Evolutionary conservation across 2,329 filamentous ascomycete genomes (phyloP).

Genomic region (Tolypocladium inflatum): DNA sequence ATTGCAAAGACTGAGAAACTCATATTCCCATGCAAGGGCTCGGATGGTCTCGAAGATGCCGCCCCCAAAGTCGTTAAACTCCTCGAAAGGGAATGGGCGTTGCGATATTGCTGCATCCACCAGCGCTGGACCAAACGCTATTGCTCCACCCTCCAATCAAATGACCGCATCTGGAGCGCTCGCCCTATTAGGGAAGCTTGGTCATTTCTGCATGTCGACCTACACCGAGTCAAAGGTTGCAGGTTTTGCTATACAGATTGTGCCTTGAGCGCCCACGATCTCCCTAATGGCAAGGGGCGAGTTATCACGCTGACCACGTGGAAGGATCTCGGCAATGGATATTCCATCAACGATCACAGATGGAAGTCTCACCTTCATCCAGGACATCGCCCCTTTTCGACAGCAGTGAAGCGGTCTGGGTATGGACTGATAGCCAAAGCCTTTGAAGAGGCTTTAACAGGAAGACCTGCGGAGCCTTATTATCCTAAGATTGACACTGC

Average conservation of each 20-base stretch:
- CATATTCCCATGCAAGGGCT: background rate
- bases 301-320: background rate
- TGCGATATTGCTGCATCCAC: background rate
- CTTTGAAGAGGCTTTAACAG: background rate
- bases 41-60: background rate
- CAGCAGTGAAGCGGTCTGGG: background rate
- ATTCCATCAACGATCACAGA: background rate
- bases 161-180: background rate
- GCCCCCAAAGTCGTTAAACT: background rate
- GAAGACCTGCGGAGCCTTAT: background rate
- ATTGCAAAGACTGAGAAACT: background rate
- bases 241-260: background rate
- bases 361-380: background rate
- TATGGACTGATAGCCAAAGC: background rate
- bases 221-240: background rate
- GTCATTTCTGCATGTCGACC: background rate
- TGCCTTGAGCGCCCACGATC: background rate
- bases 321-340: background rate
- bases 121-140: background rate
- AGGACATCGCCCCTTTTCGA: background rate
- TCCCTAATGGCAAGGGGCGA: background rate
- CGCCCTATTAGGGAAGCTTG: background rate
- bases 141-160: background rate
- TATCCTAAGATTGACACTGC: background rate
- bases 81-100: background rate